These are phyloP conservation scores for Lactifluus piperatus DNA, from an alignment of 768 basidiomycete genomes.

Conservation along the genomic window DNA sequence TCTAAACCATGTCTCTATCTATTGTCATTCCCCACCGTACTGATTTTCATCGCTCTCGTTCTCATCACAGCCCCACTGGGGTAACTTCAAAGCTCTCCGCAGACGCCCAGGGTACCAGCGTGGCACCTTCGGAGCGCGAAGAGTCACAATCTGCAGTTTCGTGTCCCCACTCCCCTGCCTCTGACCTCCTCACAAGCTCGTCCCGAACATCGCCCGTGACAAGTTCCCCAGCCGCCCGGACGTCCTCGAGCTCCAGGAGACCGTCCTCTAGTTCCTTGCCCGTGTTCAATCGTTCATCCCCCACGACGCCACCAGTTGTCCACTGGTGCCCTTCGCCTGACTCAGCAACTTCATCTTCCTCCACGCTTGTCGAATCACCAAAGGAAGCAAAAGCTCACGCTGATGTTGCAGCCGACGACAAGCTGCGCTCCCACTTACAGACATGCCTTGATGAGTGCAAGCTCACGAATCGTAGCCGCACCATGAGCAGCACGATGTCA, in stretches of 20 bases:
- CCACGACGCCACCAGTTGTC: background rate
- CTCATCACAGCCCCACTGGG: background rate
- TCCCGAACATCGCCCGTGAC: background rate
- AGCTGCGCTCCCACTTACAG: slow-evolving; percentile 7
- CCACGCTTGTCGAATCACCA: background rate
- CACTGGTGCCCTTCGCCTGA: background rate
- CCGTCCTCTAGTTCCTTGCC: slow-evolving; percentile 4
- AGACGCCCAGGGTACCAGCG: background rate
- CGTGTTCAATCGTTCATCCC: slow-evolving; percentile 2
- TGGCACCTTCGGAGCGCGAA: background rate
- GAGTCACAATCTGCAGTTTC: background rate
- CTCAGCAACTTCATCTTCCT: slow-evolving; percentile 2
- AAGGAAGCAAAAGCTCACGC: background rate
- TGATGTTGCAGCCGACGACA: background rate
- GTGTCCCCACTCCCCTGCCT: background rate
- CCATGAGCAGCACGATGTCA: slow-evolving; percentile 3
- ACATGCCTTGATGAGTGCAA: slow-evolving; percentile 13
- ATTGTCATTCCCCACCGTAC: background rate
- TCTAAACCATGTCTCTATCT: slow-evolving; percentile 2
- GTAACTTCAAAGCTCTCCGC: background rate
- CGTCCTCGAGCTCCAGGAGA: slow-evolving; percentile 6
- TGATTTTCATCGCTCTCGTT: background rate
- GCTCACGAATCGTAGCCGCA: slow-evolving; percentile 10
- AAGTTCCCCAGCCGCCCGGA: background rate
- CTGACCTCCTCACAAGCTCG: background rate